Conservation (phyloP, 306 rosid species). For the cucumber (Cucumis sativus) region DNA sequence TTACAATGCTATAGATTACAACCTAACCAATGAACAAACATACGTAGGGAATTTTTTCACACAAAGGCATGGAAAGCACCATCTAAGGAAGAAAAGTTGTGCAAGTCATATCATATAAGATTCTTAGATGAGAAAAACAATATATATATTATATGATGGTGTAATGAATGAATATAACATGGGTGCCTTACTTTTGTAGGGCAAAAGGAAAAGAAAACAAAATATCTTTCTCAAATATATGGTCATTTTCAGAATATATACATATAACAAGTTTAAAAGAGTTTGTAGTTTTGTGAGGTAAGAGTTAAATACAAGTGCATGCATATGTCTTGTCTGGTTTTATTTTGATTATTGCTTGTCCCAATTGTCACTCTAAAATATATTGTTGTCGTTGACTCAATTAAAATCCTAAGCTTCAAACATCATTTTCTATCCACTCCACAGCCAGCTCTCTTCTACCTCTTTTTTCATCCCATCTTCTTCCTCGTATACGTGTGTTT, state of each 20-base stretch:
- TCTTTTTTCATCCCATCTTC: background rate
- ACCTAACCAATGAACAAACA: background rate
- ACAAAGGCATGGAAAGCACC: background rate
- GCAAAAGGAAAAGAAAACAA: background rate
- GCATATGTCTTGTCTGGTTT: conserved; percentile 2
- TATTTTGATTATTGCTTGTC: background rate
- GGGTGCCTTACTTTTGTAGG: background rate
- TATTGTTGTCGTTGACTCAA: background rate
- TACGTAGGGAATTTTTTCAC: background rate
- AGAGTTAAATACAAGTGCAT: background rate
- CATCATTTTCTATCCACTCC: background rate
- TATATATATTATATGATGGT: background rate
- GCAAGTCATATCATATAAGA: background rate
- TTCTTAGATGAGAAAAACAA: background rate
- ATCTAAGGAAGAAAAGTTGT: background rate
- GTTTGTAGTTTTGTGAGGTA: background rate
- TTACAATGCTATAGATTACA: background rate
- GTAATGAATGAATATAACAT: background rate
- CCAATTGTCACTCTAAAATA: background rate
- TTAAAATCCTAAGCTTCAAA: background rate
- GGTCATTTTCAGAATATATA: background rate
- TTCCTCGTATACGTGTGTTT: background rate
- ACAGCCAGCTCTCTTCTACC: background rate
- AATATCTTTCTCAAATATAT: background rate
- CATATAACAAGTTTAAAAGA: background rate